Evolutionary conservation across 345 rosid species (phyloP).

Genomic region (Gossypium sturtianum): DNA sequence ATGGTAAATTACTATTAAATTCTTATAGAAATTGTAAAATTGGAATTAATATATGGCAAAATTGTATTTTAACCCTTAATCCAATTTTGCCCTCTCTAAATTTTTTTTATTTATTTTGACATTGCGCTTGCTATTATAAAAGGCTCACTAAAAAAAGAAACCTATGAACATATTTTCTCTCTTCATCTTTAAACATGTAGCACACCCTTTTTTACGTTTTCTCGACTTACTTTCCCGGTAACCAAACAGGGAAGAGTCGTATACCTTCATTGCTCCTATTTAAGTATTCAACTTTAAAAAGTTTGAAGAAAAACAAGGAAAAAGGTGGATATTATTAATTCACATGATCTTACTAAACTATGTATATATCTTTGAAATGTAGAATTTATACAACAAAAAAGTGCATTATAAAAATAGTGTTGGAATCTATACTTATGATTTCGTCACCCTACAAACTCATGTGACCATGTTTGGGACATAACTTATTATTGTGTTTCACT

Average conservation of each 20-base stretch:
- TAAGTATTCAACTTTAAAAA: background rate
- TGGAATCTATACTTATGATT: no score
- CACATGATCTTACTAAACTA: background rate
- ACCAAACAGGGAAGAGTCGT: background rate
- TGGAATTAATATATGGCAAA: no score
- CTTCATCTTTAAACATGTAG: background rate
- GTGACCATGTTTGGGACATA: conserved; percentile 24
- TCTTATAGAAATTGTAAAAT: no score
- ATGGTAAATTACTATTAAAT: no score
- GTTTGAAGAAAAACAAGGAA: background rate
- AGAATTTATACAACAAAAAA: background rate
- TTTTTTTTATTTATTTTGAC: no score
- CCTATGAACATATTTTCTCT: background rate
- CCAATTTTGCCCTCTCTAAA: no score
- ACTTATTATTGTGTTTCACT: conserved; percentile 11
- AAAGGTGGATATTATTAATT: background rate
- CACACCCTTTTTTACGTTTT: background rate
- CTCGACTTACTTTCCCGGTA: background rate
- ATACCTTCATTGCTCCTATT: background rate
- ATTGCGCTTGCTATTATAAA: no score
- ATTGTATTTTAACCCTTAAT: no score
- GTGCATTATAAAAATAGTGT: background rate
- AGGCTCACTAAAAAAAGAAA: background rate
- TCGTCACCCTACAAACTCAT: conserved; percentile 9
- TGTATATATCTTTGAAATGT: background rate